Base-by-base conservation (phyloP, 2,329 filamentous ascomycete genomes). In the Ophiostoma piceae region DNA sequence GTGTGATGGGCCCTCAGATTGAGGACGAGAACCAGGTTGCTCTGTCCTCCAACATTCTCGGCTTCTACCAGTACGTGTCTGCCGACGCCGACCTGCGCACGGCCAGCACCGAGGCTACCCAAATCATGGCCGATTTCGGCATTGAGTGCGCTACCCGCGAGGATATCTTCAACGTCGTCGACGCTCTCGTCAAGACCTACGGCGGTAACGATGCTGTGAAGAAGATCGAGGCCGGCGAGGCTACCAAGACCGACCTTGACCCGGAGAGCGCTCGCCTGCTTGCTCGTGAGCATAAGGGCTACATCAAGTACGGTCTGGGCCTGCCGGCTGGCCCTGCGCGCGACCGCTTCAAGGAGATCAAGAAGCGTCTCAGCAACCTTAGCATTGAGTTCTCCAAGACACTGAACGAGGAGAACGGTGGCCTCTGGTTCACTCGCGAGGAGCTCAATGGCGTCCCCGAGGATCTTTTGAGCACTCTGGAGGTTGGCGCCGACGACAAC, bases 311-410 rank as follows among this genome's bases (percentile, higher is more conserved):
- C 77, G 92, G 92, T 16, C 81, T 95, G 66, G 87, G 87, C 3
- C 81, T 95, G 67, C 88, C 90, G 1, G 85, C 86, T 32, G 91
- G 90, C 1, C 81, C 84, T 4, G 82, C 92, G 80, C 82, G 91
- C 72, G 91, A 93, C 74, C 86, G 91, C 64, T 94, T 94, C 84
- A 94, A 93, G 82, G 90, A 90, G 79, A 93, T 94, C 80, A 92
- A 92, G 85, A 92, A 92, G 83, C 83, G 90, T 14, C 82, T 95
- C 70, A 91, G 88, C 73, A 85, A 90, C 77, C 85, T 94, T 74
- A 84, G 85, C 76, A 93, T 94, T 71, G 83, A 88, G 70, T 92
- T 92, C 79, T 87, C 90, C 76, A 93, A 92, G 82, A 91, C 90
- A 75, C 82, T 94, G 71, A 94, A 94, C 76, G 91, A 94, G 79